Percentiles rank a stretch among this genome's conserved stretches.
These are phyloP conservation scores for Trichoderma sp. DNA, from an alignment of 2,329 filamentous ascomycete genomes.

Conservation along the genomic window DNA sequence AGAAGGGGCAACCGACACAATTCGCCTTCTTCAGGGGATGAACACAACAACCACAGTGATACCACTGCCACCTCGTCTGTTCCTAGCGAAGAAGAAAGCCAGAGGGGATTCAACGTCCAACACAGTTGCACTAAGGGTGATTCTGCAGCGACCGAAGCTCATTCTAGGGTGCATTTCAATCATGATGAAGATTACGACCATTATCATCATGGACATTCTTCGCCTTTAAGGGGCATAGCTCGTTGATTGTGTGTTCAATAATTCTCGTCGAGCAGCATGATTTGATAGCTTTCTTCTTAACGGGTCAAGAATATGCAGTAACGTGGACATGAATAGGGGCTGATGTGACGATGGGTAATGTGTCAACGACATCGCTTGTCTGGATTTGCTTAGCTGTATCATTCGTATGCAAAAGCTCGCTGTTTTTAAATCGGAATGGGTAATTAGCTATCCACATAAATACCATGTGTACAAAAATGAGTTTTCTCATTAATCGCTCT, in stretches of 20 bases:
- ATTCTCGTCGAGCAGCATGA: background rate
- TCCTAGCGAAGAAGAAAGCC: constrained; percentile 19
- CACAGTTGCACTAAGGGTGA: constrained; percentile 28
- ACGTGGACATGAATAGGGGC: background rate
- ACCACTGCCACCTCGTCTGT: background rate
- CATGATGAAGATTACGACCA: constrained; percentile 21
- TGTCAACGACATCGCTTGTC: background rate
- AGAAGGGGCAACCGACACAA: constrained; percentile 22
- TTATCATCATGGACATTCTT: background rate
- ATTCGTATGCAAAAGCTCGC: background rate
- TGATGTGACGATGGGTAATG: background rate
- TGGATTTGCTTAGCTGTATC: background rate
- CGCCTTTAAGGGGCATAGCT: constrained; percentile 1
- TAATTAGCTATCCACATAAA: background rate
- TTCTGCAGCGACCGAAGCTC: background rate
- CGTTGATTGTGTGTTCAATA: background rate
- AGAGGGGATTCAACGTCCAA: constrained; percentile 10
- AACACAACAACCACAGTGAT: background rate
- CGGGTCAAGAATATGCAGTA: background rate
- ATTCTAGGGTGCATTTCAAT: constrained; percentile 28
- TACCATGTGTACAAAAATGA: background rate
- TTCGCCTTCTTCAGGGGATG: background rate
- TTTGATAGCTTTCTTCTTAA: background rate
- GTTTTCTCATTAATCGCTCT: background rate
- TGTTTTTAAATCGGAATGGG: background rate